Evolutionary conservation across 345 rosid species (phyloP).

Genomic region (Populus ilicifolia): DNA sequence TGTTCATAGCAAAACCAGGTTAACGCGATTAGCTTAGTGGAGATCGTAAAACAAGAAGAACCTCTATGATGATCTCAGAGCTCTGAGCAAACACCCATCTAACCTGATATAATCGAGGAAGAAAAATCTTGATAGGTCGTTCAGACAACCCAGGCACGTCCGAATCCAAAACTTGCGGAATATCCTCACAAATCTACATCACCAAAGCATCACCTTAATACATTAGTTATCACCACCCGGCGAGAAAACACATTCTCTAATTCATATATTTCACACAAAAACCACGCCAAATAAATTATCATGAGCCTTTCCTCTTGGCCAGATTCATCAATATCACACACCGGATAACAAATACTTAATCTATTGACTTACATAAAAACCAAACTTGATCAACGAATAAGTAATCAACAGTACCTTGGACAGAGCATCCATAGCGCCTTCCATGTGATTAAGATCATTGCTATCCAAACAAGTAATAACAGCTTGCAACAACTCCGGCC

Average conservation of each 20-base stretch:
- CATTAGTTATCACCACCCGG: not conserved
- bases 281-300: not conserved
- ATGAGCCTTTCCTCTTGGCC: not conserved
- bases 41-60: not conserved
- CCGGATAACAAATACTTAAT: not conserved
- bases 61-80: not conserved
- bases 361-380: not conserved
- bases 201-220: not conserved
- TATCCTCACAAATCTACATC: constrained; percentile 86
- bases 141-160: constrained; percentile 87
- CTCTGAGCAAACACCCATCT: constrained; percentile 6
- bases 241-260: not conserved
- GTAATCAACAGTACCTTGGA: constrained; percentile 56
- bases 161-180: constrained; percentile 79
- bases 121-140: constrained; percentile 73
- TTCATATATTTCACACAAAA: not conserved
- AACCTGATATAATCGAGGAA: constrained; percentile 84
- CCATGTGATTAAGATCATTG: constrained; percentile 83
- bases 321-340: not conserved
- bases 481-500: constrained; percentile 90
- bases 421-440: constrained; percentile 97
- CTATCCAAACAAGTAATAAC: constrained; percentile 80
- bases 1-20: constrained; percentile 37
- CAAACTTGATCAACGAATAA: not conserved
- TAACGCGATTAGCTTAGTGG: not conserved